These are phyloP conservation scores for Hypoxylon intermedium DNA, from an alignment of 495 filamentous ascomycete species.

Conservation along the genomic window DNA sequence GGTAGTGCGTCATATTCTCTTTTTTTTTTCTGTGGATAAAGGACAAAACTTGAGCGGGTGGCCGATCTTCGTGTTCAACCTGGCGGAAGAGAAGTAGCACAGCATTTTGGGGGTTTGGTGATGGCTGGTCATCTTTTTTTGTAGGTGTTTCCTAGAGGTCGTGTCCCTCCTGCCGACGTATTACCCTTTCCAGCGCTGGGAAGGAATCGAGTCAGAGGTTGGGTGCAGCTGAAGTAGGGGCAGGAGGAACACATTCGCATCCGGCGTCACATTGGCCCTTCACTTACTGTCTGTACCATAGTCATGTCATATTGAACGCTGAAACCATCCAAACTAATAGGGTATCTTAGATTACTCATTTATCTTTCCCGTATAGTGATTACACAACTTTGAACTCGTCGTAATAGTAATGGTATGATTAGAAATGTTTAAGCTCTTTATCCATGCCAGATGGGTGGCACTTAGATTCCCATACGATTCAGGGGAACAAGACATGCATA, in stretches of 20 bases:
- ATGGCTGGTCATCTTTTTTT: slow-evolving; percentile 28
- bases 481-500: too few species aligned
- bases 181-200: slow-evolving; percentile 1
- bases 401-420: too few species aligned
- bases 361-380: neutral
- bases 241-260: slow-evolving; percentile 39
- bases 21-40: slow-evolving; percentile 39
- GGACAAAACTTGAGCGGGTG: slow-evolving; percentile 24
- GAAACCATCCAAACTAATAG: slow-evolving; percentile 40
- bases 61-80: slow-evolving; percentile 22
- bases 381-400: too few species aligned
- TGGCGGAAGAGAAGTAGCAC: slow-evolving; percentile 21
- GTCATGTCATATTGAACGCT: slow-evolving; percentile 46
- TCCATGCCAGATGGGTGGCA: too few species aligned
- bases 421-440: too few species aligned
- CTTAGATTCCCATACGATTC: too few species aligned
- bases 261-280: slow-evolving; percentile 39
- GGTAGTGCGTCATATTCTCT: slow-evolving; percentile 29
- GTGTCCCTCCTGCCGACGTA: slow-evolving; percentile 8
- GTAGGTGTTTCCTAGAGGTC: slow-evolving; percentile 26
- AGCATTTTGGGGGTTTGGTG: slow-evolving; percentile 21
- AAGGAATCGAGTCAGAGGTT: slow-evolving; percentile 18
- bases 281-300: slow-evolving; percentile 47
- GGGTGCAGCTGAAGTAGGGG: slow-evolving; percentile 32
- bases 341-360: neutral